Percentiles rank a stretch among this genome's conserved stretches.
phyloP scores from a whole-genome alignment of 768 basidiomycete genomes.

The Lyophyllum shimeji region DNA sequence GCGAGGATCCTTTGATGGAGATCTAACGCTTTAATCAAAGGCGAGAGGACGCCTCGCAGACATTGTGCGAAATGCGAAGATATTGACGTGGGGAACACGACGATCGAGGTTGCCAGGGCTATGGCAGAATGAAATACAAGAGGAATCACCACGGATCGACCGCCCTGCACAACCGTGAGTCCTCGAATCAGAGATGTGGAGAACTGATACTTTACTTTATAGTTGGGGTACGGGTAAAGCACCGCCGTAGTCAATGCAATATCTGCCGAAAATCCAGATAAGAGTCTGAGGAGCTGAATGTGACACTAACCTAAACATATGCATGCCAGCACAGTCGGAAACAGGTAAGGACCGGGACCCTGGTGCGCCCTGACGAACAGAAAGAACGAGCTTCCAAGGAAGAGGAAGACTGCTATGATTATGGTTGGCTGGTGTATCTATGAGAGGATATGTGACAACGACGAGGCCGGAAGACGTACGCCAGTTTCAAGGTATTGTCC shows the following conservation, averaged over 20 bases:
- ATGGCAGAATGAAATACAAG: slow-evolving; percentile 59
- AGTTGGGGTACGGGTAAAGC: slow-evolving; percentile 67
- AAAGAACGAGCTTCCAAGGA: slow-evolving; percentile 55
- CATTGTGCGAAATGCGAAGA: slow-evolving; percentile 57
- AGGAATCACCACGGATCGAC: slow-evolving; percentile 53
- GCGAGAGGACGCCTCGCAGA: slow-evolving; percentile 46
- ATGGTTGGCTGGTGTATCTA: slow-evolving; percentile 44
- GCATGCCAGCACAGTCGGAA: slow-evolving; percentile 57
- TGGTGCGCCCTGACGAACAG: slow-evolving; percentile 58
- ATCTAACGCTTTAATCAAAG: slow-evolving; percentile 43
- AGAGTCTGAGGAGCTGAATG: neutral
- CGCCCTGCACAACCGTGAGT: slow-evolving; percentile 34
- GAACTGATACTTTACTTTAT: slow-evolving; percentile 39
- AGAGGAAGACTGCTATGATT: slow-evolving; percentile 63
- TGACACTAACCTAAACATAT: slow-evolving; percentile 50
- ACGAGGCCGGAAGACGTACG: slow-evolving; percentile 22
- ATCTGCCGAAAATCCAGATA: slow-evolving; percentile 35
- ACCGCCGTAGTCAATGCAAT: slow-evolving; percentile 56
- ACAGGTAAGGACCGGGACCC: slow-evolving; percentile 64
- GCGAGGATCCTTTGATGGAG: slow-evolving; percentile 48
- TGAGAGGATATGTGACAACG: neutral
- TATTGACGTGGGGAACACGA: slow-evolving; percentile 64
- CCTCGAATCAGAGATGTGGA: neutral
- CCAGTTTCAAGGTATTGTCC: slow-evolving; percentile 59
- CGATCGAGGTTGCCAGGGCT: slow-evolving; percentile 46